Evolutionary conservation across 2,329 filamentous ascomycete genomes (phyloP).

Genomic region (Orbilia javanica): DNA sequence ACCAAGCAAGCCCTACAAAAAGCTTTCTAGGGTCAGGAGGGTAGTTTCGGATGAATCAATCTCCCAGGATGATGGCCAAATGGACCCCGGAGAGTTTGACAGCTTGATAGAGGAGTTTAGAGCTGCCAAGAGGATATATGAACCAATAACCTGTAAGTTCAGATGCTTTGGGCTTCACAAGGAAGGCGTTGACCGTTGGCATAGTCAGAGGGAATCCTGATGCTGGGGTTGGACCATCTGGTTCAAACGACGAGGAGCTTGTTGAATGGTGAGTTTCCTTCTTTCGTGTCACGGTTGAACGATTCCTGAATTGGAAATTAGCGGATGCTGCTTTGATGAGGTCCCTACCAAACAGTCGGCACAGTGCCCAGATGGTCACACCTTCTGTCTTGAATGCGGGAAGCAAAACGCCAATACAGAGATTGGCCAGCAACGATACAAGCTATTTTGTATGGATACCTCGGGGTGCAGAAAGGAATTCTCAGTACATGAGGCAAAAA

Average conservation of each 20-base stretch:
- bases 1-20: constrained; percentile 61
- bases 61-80: constrained; percentile 43
- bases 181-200: constrained; percentile 44
- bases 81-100: constrained; percentile 63
- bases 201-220: constrained; percentile 59
- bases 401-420: constrained; percentile 75
- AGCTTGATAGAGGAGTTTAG: constrained; percentile 60
- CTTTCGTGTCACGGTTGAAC: neutral
- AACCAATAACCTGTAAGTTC: constrained; percentile 32
- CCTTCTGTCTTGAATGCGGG: constrained; percentile 78
- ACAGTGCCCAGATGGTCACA: constrained; percentile 73
- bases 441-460: constrained; percentile 77
- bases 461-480: constrained; percentile 76
- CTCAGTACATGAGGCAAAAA: constrained; percentile 69
- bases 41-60: constrained; percentile 45
- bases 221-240: constrained; percentile 64
- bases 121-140: constrained; percentile 37
- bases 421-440: constrained; percentile 77
- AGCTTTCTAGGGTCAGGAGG: constrained; percentile 62
- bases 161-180: neutral
- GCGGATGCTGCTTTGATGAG: constrained; percentile 79
- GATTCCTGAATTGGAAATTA: constrained; percentile 14
- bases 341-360: constrained; percentile 76
- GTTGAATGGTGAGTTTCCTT: constrained; percentile 69
- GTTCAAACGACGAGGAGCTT: constrained; percentile 67